phyloP scores from a whole-genome alignment of 225 moss, liverwort and hornwort species.

The Neckera pumila region DNA sequence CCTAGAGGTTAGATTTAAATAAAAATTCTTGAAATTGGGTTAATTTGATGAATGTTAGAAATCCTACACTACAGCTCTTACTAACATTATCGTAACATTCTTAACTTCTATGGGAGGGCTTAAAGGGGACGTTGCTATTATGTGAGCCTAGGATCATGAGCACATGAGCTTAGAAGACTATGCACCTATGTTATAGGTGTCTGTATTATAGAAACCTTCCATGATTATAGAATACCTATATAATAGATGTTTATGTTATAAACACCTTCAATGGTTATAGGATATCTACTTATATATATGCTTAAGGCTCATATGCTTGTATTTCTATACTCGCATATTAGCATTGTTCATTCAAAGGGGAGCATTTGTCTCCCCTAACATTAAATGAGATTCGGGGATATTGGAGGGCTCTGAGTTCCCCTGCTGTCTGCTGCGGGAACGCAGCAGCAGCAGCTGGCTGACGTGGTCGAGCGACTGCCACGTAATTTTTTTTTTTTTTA shows the following conservation, averaged over 20 bases:
- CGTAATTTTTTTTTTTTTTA: no score
- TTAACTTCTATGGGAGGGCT: rapidly evolving
- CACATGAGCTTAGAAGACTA: not conserved
- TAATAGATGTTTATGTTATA: not conserved
- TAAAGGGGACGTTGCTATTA: rapidly evolving
- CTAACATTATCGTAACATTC: not conserved
- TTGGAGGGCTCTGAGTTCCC: no score
- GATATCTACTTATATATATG: not conserved
- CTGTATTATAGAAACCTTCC: not conserved
- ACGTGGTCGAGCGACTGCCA: no score
- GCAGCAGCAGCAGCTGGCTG: no score
- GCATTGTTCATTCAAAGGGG: rapidly evolving
- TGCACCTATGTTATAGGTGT: not conserved
- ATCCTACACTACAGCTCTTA: rapidly evolving
- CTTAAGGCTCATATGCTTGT: not conserved
- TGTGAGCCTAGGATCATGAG: not conserved
- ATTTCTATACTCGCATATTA: not conserved
- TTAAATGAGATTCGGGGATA: no score
- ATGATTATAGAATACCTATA: not conserved
- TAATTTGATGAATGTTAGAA: not conserved
- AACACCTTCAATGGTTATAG: not conserved
- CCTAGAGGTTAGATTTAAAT: not conserved
- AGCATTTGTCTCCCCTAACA: rapidly evolving
- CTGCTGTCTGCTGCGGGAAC: no score
- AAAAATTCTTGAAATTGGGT: not conserved